A percentile compares a stretch with the other conserved stretches of the same genome.
Evolutionary conservation across 139 green algal species (phyloP).

Genomic region (Coelastrella sp.): DNA sequence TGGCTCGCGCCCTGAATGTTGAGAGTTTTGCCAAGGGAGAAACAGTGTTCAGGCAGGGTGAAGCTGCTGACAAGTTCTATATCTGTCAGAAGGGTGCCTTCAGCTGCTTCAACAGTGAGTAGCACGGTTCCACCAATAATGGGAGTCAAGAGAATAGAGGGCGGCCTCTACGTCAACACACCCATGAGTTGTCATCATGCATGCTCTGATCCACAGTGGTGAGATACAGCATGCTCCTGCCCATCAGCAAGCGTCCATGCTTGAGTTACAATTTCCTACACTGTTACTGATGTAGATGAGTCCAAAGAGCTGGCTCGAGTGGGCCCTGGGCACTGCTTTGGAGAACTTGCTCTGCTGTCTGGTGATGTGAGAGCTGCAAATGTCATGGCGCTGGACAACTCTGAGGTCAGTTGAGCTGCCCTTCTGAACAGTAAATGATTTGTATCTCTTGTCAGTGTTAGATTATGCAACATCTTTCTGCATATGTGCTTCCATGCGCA

Average conservation of each 20-base stretch:
- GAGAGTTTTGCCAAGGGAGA: constrained; percentile 54
- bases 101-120: constrained; percentile 72
- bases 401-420: constrained; percentile 54
- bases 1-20: constrained; percentile 71
- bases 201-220: too few species aligned
- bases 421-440: neutral
- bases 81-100: constrained; percentile 87
- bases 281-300: constrained; percentile 34
- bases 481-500: too few species aligned
- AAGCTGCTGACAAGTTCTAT: constrained; percentile 87
- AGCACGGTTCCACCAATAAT: too few species aligned
- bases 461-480: too few species aligned
- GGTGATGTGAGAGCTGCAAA: constrained; percentile 76
- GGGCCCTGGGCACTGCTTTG: constrained; percentile 87
- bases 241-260: neutral
- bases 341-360: constrained; percentile 88
- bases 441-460: too few species aligned
- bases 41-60: constrained; percentile 75
- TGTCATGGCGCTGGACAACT: constrained; percentile 67
- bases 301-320: constrained; percentile 65
- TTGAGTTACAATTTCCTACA: too few species aligned
- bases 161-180: too few species aligned
- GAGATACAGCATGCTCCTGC: too few species aligned
- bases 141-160: too few species aligned
- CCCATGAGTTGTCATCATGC: too few species aligned